A percentile compares a stretch with the other conserved stretches of the same genome.
Conservation (phyloP, 345 rosid species). For the Clausena lansium region DNA sequence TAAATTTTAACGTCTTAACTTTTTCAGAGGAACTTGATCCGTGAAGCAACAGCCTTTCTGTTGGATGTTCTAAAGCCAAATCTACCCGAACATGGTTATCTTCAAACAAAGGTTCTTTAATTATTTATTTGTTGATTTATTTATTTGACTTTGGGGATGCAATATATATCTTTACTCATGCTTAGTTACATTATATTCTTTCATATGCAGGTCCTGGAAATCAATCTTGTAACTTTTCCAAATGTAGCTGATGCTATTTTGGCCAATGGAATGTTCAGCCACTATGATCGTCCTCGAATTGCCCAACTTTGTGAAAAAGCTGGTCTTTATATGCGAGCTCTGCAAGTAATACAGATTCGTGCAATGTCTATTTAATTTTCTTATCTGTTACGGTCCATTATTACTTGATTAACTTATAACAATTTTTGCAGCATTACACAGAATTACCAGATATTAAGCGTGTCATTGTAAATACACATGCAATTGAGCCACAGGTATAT, state of each 20-base stretch:
- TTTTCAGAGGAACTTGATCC: conserved; percentile 85
- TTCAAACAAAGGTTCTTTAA: conserved; percentile 78
- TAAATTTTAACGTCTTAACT: neutral
- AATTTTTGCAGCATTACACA: conserved; percentile 78
- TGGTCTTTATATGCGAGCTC: conserved; percentile 84
- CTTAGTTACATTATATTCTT: conserved; percentile 2
- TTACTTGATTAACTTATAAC: conserved; percentile 9
- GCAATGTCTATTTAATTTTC: conserved; percentile 1
- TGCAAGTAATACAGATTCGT: conserved; percentile 59
- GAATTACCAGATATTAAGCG: conserved; percentile 98
- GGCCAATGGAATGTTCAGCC: conserved; percentile 97
- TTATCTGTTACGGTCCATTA: neutral
- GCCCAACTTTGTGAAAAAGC: conserved; percentile 99
- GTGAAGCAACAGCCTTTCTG: conserved; percentile 98
- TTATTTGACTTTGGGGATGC: neutral
- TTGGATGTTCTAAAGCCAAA: conserved; percentile 95
- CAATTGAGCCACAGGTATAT: conserved; percentile 97
- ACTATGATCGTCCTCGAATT: conserved; percentile 95
- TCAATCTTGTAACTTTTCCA: conserved; percentile 95
- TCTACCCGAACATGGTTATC: conserved; percentile 86
- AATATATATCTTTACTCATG: conserved; percentile 11
- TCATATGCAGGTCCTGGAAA: conserved; percentile 83
- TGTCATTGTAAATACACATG: conserved; percentile 98
- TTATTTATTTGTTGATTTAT: neutral
- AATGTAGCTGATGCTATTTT: conserved; percentile 98